phyloP scores from a whole-genome alignment of 139 green algal genomes.

The Coelastrella sp. region DNA sequence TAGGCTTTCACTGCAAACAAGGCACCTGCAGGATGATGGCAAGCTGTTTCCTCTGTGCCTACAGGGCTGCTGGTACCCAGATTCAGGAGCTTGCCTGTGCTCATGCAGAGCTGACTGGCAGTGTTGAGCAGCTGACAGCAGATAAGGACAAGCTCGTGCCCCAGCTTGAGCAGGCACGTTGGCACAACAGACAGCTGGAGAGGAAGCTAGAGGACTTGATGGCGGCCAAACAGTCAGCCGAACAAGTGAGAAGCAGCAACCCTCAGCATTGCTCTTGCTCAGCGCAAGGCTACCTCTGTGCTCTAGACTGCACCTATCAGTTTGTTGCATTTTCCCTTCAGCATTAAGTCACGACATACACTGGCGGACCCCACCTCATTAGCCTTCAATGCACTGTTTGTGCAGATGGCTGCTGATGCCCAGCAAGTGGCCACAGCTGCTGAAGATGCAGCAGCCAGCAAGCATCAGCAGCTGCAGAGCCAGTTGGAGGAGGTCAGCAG shows the following conservation, averaged over 20 bases:
- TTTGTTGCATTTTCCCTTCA: too few relatives aligned
- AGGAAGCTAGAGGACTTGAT: constrained; percentile 55
- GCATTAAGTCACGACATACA: too few relatives aligned
- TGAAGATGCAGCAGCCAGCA: constrained; percentile 16
- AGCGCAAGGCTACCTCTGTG: background rate
- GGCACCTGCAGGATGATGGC: background rate
- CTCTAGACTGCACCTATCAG: too few relatives aligned
- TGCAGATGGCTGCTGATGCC: background rate
- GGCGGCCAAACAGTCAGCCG: constrained; percentile 18
- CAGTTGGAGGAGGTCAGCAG: constrained; percentile 17
- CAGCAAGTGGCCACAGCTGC: background rate
- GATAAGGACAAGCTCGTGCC: constrained; percentile 51
- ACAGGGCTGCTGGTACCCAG: constrained; percentile 35
- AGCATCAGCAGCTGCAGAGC: background rate
- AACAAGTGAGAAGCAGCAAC: constrained; percentile 36
- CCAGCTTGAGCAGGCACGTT: constrained; percentile 61
- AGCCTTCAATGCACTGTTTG: background rate
- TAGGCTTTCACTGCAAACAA: background rate
- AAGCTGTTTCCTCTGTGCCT: background rate
- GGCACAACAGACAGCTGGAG: constrained; percentile 64
- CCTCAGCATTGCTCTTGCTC: background rate
- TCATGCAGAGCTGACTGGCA: constrained; percentile 3
- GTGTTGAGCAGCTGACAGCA: background rate
- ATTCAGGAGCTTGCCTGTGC: constrained; percentile 18
- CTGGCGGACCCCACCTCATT: too few relatives aligned